Percentiles rank a stretch among this genome's conserved stretches.
phyloP scores from a whole-genome alignment of 805 yeast species.

The Pichia manshurica region DNA sequence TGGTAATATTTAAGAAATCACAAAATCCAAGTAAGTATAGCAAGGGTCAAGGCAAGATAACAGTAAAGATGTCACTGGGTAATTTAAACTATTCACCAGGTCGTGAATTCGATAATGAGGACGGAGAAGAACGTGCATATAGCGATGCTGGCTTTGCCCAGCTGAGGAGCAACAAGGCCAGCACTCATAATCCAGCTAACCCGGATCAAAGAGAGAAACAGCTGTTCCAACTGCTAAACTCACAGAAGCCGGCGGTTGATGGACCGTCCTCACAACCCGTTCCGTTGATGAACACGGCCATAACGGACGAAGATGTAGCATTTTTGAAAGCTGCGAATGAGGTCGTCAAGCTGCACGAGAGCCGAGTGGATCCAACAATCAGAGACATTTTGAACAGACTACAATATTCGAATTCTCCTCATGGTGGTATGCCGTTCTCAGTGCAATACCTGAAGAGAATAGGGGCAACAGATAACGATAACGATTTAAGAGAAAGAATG shows the following conservation, averaged over 20 bases:
- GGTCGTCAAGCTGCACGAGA: constrained; percentile 41
- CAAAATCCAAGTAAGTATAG: too few relatives aligned
- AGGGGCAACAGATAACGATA: constrained; percentile 2
- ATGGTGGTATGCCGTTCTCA: constrained; percentile 43
- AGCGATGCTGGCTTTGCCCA: too few relatives aligned
- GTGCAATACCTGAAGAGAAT: constrained; percentile 18
- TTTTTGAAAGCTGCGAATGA: constrained; percentile 57
- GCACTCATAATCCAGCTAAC: too few relatives aligned
- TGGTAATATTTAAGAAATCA: too few relatives aligned
- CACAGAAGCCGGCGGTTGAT: constrained; percentile 24
- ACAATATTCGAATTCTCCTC: constrained; percentile 55
- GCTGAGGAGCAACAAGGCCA: too few relatives aligned
- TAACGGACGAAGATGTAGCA: constrained; percentile 45
- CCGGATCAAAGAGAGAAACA: background rate
- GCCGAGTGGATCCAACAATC: constrained; percentile 57
- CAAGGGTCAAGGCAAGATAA: too few relatives aligned
- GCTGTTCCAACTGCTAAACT: constrained; percentile 25
- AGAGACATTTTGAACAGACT: constrained; percentile 51
- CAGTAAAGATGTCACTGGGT: too few relatives aligned
- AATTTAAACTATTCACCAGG: too few relatives aligned
- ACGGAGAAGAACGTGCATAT: too few relatives aligned
- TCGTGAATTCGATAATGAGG: too few relatives aligned
- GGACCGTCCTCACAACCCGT: constrained; percentile 16
- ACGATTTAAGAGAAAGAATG: constrained; percentile 3
- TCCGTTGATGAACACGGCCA: constrained; percentile 17